Conservation (phyloP, 352 stramenopile species). For the Globisporangium paddicum region DNA sequence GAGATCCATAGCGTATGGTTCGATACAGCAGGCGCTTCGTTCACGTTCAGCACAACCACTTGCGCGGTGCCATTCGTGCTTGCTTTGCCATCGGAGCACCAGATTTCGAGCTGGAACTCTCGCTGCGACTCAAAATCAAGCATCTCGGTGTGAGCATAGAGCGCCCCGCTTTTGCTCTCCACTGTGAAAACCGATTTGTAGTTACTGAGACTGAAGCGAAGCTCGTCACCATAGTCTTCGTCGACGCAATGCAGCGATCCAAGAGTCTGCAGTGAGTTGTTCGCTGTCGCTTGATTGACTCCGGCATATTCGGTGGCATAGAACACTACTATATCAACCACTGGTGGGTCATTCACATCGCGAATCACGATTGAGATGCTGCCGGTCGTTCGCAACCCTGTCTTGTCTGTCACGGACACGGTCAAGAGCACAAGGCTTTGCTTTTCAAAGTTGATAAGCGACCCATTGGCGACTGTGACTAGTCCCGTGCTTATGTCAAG, state of each 20-base stretch:
- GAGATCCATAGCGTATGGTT: constrained; percentile 24
- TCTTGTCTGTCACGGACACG: constrained; percentile 2
- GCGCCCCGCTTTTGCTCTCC: constrained; percentile 32
- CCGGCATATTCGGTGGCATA: constrained; percentile 2
- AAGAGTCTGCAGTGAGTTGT: constrained; percentile 17
- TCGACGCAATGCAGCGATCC: constrained; percentile 41
- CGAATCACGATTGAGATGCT: constrained; percentile 1
- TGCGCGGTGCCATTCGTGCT: constrained; percentile 9
- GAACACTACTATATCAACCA: not conserved
- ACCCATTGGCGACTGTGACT: not conserved
- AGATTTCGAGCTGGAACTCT: constrained; percentile 19
- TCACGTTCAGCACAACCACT: constrained; percentile 40
- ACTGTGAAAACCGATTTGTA: constrained; percentile 21
- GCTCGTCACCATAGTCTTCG: constrained; percentile 34
- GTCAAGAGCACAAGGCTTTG: not conserved
- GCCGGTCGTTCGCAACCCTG: not conserved
- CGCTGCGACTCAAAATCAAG: constrained; percentile 46
- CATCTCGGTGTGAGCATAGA: constrained; percentile 30
- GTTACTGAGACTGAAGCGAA: constrained; percentile 26
- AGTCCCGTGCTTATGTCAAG: not conserved
- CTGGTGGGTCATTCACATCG: constrained; percentile 3
- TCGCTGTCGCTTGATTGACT: not conserved
- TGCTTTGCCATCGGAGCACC: constrained; percentile 36
- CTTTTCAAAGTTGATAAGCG: constrained; percentile 6
- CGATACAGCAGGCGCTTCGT: constrained; percentile 31